Base-by-base conservation (phyloP, 2,329 filamentous ascomycete species). In the Penicillium oxalicum region DNA sequence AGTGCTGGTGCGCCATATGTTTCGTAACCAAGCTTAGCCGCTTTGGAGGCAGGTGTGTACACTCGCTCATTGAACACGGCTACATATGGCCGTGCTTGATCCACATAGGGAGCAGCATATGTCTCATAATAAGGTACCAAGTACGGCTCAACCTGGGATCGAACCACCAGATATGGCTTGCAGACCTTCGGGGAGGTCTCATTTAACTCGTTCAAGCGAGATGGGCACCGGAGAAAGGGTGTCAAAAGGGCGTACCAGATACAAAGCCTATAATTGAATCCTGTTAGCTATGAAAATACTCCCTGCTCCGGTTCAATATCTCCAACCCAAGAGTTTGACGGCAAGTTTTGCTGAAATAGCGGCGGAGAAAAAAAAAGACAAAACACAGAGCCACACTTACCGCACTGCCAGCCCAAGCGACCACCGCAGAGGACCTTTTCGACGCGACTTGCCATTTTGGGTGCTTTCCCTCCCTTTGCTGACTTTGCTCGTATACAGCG, bases 191-290 rank as follows among this genome's bases (percentile, higher is more conserved):
- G 87, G 1, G 88, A 87, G 28, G 77, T 71, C 26, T 86, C 80
- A 60, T 81, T 79, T 61, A 93, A 80, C 26, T 81, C 77, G 27
- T 84, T 79, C 51, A 84, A 71, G 7, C 80, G 81, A 3, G 83
- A 75, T 9, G 91, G 91, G 68, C 91, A 98, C 52, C 85, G 82
- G 67, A 98, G 87, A 50, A 91, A 71, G 47, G 93, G 74, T 25
- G 87, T 93, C 52, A 90, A 69, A 55, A 97, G 83, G 33, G 84
- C 79, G 67, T 93, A 95, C 91, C 91, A 98, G 18, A 88, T 86
- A 49, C 84, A 69, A 39, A 96, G 69, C 62, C 91, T 91, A 26
- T 53, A 41, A 46, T 40, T 34, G 40, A 40, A 47, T 45, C 11
- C 48, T 49, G 34, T 58, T 48, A 57, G 34, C 35, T 35, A 9